These are phyloP conservation scores for Boletus tomentosulus DNA, from an alignment of 768 basidiomycete species.

Conservation along the genomic window DNA sequence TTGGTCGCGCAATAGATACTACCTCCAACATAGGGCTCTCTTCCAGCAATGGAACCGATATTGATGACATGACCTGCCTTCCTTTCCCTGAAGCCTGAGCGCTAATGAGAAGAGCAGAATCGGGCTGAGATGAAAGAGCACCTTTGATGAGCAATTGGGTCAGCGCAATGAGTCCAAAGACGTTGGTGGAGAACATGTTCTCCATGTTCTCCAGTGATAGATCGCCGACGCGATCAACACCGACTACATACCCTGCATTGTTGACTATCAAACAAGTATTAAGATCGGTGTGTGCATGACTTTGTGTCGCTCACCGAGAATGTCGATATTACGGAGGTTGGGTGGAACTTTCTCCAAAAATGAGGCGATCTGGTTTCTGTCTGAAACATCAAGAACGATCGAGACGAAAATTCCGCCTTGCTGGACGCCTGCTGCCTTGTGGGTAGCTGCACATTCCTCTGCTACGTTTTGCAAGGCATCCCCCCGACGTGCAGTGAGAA, in stretches of 20 bases:
- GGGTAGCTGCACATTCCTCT: constrained; percentile 62
- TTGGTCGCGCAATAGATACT: constrained; percentile 93
- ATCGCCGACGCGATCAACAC: constrained; percentile 82
- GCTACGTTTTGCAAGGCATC: constrained; percentile 72
- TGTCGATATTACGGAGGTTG: constrained; percentile 70
- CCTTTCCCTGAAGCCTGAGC: constrained; percentile 69
- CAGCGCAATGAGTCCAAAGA: constrained; percentile 79
- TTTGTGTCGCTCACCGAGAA: constrained; percentile 57
- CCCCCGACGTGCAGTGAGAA: constrained; percentile 74
- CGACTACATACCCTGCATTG: constrained; percentile 88
- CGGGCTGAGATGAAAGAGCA: constrained; percentile 7
- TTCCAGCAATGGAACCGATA: constrained; percentile 88
- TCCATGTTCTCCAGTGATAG: constrained; percentile 76
- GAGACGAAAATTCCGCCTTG: constrained; percentile 76
- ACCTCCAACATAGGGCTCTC: constrained; percentile 86
- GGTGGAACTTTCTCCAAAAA: constrained; percentile 70
- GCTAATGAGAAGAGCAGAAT: constrained; percentile 8
- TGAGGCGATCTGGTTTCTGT: constrained; percentile 63
- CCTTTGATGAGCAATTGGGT: constrained; percentile 72
- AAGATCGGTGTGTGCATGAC: not conserved
- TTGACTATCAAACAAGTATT: constrained; percentile 40
- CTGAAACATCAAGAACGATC: constrained; percentile 75
- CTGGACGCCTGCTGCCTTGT: constrained; percentile 65
- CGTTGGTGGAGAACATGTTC: constrained; percentile 77
- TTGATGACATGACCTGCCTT: constrained; percentile 90